Evolutionary conservation across 2,329 filamentous ascomycete genomes (phyloP).

Genomic region (Coniochaeta ligniaria): DNA sequence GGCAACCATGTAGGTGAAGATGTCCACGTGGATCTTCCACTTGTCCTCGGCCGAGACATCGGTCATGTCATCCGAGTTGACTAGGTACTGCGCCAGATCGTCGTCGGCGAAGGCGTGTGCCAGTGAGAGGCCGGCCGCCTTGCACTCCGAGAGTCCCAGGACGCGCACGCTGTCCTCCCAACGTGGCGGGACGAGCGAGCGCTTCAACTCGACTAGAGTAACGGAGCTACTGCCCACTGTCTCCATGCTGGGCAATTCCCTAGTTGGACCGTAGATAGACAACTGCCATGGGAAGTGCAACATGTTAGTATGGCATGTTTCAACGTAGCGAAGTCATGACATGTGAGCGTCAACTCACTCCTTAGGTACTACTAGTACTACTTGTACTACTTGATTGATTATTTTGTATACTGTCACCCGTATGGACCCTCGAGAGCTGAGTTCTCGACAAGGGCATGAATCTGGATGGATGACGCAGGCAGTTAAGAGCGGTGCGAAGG

Average conservation of each 20-base stretch:
- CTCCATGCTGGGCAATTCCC: slow-evolving; percentile 32
- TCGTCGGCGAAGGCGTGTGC: slow-evolving; percentile 73
- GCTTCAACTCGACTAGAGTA: slow-evolving; percentile 23
- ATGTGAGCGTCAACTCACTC: slow-evolving; percentile 6
- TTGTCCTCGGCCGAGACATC: slow-evolving; percentile 57
- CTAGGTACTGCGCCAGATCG: slow-evolving; percentile 66
- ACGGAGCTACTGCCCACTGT: slow-evolving; percentile 22
- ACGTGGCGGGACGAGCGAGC: slow-evolving; percentile 43
- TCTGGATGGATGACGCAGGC: slow-evolving; percentile 47
- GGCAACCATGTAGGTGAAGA: slow-evolving; percentile 71
- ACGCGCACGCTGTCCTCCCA: slow-evolving; percentile 54
- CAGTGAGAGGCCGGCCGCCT: slow-evolving; percentile 63
- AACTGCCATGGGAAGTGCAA: neutral
- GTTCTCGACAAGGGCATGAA: slow-evolving; percentile 51
- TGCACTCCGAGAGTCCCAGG: slow-evolving; percentile 60
- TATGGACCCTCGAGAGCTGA: slow-evolving; percentile 47
- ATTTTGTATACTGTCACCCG: slow-evolving; percentile 50
- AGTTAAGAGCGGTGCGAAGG: slow-evolving; percentile 47
- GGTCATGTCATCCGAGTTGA: slow-evolving; percentile 62
- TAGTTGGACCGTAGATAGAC: neutral
- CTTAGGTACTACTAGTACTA: slow-evolving; percentile 7
- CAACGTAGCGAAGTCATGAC: slow-evolving; percentile 7
- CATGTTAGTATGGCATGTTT: neutral
- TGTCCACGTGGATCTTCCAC: slow-evolving; percentile 70
- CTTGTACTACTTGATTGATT: slow-evolving; percentile 36